Conservation (phyloP, 441 rosid species). For the Melastoma candidum region DNA sequence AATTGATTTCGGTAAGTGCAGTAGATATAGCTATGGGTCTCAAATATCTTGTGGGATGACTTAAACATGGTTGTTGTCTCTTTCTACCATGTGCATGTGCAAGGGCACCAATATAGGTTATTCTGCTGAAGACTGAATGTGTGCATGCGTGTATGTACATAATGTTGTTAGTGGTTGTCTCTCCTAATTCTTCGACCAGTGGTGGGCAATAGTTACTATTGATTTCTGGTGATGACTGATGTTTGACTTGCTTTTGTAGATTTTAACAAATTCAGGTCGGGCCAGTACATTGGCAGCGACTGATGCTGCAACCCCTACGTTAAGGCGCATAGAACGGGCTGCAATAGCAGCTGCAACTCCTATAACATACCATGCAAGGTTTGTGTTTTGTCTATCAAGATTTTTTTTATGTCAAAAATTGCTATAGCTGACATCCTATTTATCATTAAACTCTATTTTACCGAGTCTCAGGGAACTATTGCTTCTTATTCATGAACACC, state of each 20-base stretch:
- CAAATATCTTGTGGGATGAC: neutral
- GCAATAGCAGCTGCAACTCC: slow-evolving; percentile 99
- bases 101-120: no score
- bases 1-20: slow-evolving; percentile 75
- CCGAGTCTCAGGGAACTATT: slow-evolving; percentile 67
- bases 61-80: no score
- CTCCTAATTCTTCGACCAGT: no score
- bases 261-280: slow-evolving; percentile 95
- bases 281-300: slow-evolving; percentile 91
- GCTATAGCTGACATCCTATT: neutral
- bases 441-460: slow-evolving; percentile 3
- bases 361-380: slow-evolving; percentile 86
- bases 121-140: no score
- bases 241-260: slow-evolving; percentile 34
- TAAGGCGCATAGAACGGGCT: slow-evolving; percentile 96
- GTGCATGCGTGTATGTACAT: no score
- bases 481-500: slow-evolving; percentile 93
- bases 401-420: neutral
- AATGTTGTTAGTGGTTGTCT: no score
- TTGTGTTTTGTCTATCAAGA: slow-evolving; percentile 1
- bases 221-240: neutral
- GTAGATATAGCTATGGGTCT: neutral
- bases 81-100: no score
- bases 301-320: slow-evolving; percentile 96
- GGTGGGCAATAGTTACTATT: neutral